Evolutionary conservation across 2,329 filamentous ascomycete species (phyloP).

Genomic region (Catunica adiposa): DNA sequence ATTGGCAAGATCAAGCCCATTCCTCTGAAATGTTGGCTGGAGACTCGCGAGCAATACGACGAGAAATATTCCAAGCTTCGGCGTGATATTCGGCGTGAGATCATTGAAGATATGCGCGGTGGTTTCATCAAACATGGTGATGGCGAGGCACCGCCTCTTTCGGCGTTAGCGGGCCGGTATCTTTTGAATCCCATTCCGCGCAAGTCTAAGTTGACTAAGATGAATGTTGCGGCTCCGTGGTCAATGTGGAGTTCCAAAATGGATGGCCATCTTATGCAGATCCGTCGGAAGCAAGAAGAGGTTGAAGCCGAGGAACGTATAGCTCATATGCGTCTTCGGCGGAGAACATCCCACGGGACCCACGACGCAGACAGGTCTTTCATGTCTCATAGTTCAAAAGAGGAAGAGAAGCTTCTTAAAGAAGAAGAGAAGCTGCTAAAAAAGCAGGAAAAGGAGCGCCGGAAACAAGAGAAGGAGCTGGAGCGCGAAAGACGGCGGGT

Average conservation of each 20-base stretch:
- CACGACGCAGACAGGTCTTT: slow-evolving; percentile 2
- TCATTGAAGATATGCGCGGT: slow-evolving; percentile 53
- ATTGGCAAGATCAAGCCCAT: slow-evolving; percentile 67
- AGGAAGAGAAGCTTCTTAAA: neutral
- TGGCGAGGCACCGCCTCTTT: slow-evolving; percentile 67
- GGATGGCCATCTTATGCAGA: slow-evolving; percentile 55
- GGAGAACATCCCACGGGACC: slow-evolving; percentile 3
- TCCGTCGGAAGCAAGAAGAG: slow-evolving; percentile 35
- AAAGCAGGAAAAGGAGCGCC: slow-evolving; percentile 3
- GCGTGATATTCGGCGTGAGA: slow-evolving; percentile 53
- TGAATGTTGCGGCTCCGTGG: slow-evolving; percentile 33
- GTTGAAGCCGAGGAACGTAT: slow-evolving; percentile 17
- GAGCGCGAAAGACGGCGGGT: slow-evolving; percentile 11
- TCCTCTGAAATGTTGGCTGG: slow-evolving; percentile 71
- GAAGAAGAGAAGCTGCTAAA: slow-evolving; percentile 4
- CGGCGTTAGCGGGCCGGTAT: slow-evolving; percentile 60
- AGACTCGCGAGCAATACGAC: slow-evolving; percentile 57
- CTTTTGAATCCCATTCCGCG: slow-evolving; percentile 22
- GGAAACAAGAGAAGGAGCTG: slow-evolving; percentile 9
- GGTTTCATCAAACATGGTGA: slow-evolving; percentile 55
- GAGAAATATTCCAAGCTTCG: slow-evolving; percentile 52
- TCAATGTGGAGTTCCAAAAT: slow-evolving; percentile 77
- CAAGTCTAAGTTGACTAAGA: slow-evolving; percentile 12
- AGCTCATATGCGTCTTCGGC: neutral
- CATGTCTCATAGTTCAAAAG: slow-evolving; percentile 1